Base-by-base conservation (phyloP, 805 yeast genomes). In the Kuraishia piskuri region DNA sequence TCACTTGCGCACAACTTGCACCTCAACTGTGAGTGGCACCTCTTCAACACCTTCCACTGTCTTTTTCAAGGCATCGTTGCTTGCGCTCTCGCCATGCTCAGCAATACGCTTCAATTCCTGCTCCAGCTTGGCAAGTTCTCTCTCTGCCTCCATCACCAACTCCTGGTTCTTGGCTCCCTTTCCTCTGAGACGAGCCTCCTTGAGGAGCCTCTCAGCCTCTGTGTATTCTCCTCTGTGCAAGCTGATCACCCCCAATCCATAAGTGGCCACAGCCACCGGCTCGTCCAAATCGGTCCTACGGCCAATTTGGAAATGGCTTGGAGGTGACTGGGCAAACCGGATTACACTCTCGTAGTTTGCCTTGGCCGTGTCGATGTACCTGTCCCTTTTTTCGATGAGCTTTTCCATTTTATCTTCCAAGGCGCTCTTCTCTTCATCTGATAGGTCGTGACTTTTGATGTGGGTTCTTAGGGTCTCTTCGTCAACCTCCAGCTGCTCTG, bases 211-310 rank as follows among this genome's bases (percentile, higher is more conserved):
- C 57, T 79, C 81, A 0, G 96, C 90, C 53, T 75, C 68, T 1
- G 73, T 76, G 53, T 78, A 72, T 10, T 83, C 69, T 0, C 84
- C 79, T 49, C 73, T 63, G 59, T 88, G 88, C n/a, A 85, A 68
- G 48, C 79, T 76, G 10, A 89, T 76, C 4, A 90, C 95, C 1
- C 97, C 98, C 46, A 88, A 72, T 0, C 96, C 95, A 63, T 87
- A 91, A 0, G 90, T 82, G 0, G 96, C 82, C 64, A 91, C 73
- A 0, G 95, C 94, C 46, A 86, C 82, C 1, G 87, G 81, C 57
- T 87, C 89, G 31, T 31, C 40, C 3, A 31, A 31, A 31, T 31
- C 40, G 40, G 17, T 7, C 17, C 40, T 31, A 12, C 40, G 40
- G 40, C 17, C 14, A 12, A 3, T 6, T 10, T 25, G 31, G 10